Base-by-base conservation (phyloP, 257 asterid genomes). In the Solanum bulbocastanum region DNA sequence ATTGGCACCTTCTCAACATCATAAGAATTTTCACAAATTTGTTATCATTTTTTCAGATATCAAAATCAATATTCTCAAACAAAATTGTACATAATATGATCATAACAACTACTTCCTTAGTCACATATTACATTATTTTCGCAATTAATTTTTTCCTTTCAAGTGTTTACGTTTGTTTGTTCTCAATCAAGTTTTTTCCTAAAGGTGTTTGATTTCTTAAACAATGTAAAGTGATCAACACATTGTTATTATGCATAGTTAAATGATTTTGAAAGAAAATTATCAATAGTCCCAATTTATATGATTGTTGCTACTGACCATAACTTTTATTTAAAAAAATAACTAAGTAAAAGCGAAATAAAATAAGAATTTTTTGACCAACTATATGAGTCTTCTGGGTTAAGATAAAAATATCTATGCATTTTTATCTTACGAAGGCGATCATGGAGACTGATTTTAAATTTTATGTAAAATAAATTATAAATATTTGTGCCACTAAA, bases 1-100 rank as follows among this genome's bases (percentile, higher is more conserved):
- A 97, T 91, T n/a, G 99, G 99, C 76, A 96, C 98, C 99, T 97
- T 56, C 32, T 46, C 56, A 46, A 46, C 7, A 46, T 46, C 56
- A 14, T 4, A 49, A 49, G 65, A 20, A 56, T 56, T 56, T 56
- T 56, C 65, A 56, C 65, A 56, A 56, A 3, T 56, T 56, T 56
- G n/a, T 56, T 20, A 56, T 56, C n/a, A 52, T 52, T 18, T 52
- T 18, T 18, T 52, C 65, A 56, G 65, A 56, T 56, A 56, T 56
- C n/a, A 56, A 56, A 56, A 52, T 52, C 62, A 52, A 6, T 52
- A 52, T 52, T 52, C 58, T 56, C n/a, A 56, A 56, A 56, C n/a
- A 56, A 18, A 56, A 56, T 52, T 52, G 4, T 52, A 52, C 10
- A 2, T 46, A 0, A 46, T 15, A 49, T 15, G 60, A 2, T 49